Conservation (phyloP, 208 protist genomes). For the Leishmania guyanensis region DNA sequence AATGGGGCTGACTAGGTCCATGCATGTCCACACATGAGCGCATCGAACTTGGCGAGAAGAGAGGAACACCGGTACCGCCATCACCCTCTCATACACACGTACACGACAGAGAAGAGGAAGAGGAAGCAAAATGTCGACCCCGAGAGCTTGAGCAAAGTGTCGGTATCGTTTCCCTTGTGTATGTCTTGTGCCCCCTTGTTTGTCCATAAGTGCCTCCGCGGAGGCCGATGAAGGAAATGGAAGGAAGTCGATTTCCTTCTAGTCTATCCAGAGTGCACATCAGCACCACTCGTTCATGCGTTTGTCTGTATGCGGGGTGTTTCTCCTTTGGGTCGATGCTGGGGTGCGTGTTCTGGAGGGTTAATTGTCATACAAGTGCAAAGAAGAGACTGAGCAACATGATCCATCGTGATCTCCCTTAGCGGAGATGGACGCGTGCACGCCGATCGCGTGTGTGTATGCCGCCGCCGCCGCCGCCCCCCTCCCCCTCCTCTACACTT, state of each 20-base stretch:
- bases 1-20: neutral
- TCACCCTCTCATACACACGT: neutral
- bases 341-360: neutral
- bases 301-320: neutral
- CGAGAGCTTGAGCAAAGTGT: neutral
- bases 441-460: neutral
- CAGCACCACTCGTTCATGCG: neutral
- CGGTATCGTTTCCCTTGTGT: neutral
- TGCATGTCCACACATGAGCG: neutral
- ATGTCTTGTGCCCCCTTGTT: neutral
- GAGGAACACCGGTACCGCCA: neutral
- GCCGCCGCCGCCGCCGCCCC: neutral
- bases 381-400: neutral
- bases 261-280: neutral
- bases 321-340: neutral
- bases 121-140: neutral
- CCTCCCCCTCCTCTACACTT: neutral
- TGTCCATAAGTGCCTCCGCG: neutral
- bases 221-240: neutral
- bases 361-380: neutral
- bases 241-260: neutral
- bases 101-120: neutral
- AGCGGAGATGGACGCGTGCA: neutral
- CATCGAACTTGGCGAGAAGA: neutral
- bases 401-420: neutral